A percentile compares a stretch with the other conserved stretches of the same genome.
Evolutionary conservation across 1,284 basidiomycete species (phyloP).

Genomic region (Phenoliferia sp.): DNA sequence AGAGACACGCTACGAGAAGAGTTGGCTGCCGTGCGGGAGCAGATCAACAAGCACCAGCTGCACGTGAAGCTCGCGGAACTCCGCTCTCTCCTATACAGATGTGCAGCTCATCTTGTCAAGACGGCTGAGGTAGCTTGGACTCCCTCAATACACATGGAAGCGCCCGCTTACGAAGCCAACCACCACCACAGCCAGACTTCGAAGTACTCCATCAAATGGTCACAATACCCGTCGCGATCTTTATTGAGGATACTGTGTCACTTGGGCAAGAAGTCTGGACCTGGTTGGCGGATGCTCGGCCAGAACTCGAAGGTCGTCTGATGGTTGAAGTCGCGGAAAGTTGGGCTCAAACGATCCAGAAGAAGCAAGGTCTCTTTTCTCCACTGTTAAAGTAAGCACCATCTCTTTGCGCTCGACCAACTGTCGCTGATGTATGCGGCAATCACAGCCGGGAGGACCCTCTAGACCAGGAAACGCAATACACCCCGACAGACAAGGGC

Average conservation of each 20-base stretch:
- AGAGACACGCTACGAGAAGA: conserved; percentile 53
- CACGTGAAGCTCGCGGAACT: conserved; percentile 71
- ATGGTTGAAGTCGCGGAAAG: conserved; percentile 81
- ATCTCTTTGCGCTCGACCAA: conserved; percentile 6
- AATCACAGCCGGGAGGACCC: conserved; percentile 73
- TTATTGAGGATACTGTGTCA: conserved; percentile 77
- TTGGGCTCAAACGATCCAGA: conserved; percentile 77
- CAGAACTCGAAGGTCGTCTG: conserved; percentile 65
- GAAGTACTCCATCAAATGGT: conserved; percentile 85
- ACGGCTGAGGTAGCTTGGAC: conserved; percentile 49
- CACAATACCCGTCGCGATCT: conserved; percentile 79
- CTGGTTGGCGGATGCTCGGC: conserved; percentile 87
- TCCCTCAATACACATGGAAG: neutral
- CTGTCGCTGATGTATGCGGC: neutral
- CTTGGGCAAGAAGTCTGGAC: conserved; percentile 93
- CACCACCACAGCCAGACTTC: conserved; percentile 63
- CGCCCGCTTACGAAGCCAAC: neutral
- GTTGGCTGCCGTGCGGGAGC: conserved; percentile 60
- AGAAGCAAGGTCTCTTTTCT: conserved; percentile 77
- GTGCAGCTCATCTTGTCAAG: conserved; percentile 67
- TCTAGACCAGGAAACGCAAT: conserved; percentile 78
- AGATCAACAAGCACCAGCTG: conserved; percentile 67
- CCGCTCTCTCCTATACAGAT: conserved; percentile 79
- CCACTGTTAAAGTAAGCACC: conserved; percentile 64
- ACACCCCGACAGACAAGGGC: conserved; percentile 84